These are phyloP conservation scores for Powellomyces hirtus DNA, from an alignment of 192 early-diverging fungal genomes.

Conservation along the genomic window DNA sequence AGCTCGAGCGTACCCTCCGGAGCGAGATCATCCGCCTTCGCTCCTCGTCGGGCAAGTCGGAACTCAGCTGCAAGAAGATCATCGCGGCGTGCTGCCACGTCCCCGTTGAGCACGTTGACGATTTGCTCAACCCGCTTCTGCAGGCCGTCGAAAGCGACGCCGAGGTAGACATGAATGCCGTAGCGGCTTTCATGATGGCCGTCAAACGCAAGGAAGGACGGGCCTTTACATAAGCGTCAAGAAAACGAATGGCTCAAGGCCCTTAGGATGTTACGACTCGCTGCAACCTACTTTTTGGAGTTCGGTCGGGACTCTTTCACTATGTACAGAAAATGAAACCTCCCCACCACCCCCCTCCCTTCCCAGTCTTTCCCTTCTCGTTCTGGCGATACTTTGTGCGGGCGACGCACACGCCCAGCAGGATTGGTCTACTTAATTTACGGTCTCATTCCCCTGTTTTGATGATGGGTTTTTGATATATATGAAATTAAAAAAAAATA, in stretches of 20 bases:
- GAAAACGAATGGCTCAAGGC: background rate
- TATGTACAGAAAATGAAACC: no score
- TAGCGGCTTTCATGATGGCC: constrained; percentile 36
- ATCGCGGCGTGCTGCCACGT: constrained; percentile 86
- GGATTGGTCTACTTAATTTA: no score
- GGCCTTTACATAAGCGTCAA: background rate
- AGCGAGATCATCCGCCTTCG: constrained; percentile 13
- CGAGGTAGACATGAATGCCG: constrained; percentile 25
- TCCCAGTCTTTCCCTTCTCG: no score
- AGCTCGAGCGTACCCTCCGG: constrained; percentile 24
- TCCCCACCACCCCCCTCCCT: no score
- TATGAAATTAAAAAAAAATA: no score
- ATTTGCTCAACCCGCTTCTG: constrained; percentile 70
- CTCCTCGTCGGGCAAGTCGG: constrained; percentile 4
- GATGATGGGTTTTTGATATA: no score
- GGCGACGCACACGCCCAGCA: no score
- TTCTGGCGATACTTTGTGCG: no score
- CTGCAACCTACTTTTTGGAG: no score
- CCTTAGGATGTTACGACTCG: no score
- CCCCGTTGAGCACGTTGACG: constrained; percentile 72
- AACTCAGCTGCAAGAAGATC: constrained; percentile 73
- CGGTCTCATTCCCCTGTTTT: no score
- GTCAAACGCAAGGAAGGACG: constrained; percentile 19
- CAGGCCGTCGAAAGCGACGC: constrained; percentile 76
- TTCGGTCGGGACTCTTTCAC: no score